Conservation (phyloP, 192 early-diverging fungal species). For the Backusella psychrophila region DNA sequence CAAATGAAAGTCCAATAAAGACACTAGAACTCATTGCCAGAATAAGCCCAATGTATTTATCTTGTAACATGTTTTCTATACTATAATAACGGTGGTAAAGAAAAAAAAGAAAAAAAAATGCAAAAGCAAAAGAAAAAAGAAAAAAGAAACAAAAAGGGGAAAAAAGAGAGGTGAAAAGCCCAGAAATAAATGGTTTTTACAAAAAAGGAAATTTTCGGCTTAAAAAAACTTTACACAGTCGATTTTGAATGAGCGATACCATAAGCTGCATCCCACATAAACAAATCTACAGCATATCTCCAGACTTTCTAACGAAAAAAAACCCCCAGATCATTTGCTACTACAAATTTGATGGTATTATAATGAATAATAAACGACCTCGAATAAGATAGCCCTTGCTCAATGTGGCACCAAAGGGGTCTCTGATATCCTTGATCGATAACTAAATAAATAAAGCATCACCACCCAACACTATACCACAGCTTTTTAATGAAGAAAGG, state of each 20-base stretch:
- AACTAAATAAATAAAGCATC: neutral
- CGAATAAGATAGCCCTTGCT: too few relatives aligned
- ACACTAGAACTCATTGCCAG: conserved; percentile 85
- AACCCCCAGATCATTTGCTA: too few relatives aligned
- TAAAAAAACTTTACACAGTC: neutral
- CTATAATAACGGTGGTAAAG: neutral
- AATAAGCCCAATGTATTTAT: conserved; percentile 84
- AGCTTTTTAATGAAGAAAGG: neutral
- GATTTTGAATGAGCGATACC: too few relatives aligned
- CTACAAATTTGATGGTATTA: too few relatives aligned
- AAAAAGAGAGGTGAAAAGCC: neutral
- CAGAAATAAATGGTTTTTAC: neutral
- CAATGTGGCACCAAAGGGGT: too few relatives aligned
- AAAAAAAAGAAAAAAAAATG: neutral
- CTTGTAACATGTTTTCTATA: conserved; percentile 43
- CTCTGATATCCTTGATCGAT: too few relatives aligned
- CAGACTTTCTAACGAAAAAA: neutral
- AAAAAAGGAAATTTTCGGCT: conserved; percentile 1
- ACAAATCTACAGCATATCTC: neutral
- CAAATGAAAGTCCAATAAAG: conserved; percentile 89
- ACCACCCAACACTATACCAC: neutral
- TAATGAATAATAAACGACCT: too few relatives aligned
- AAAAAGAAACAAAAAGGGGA: neutral
- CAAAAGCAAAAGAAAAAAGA: neutral
- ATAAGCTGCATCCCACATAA: neutral